phyloP scores from a whole-genome alignment of 106 monocot species.

The Platanthera guangdongensis region DNA sequence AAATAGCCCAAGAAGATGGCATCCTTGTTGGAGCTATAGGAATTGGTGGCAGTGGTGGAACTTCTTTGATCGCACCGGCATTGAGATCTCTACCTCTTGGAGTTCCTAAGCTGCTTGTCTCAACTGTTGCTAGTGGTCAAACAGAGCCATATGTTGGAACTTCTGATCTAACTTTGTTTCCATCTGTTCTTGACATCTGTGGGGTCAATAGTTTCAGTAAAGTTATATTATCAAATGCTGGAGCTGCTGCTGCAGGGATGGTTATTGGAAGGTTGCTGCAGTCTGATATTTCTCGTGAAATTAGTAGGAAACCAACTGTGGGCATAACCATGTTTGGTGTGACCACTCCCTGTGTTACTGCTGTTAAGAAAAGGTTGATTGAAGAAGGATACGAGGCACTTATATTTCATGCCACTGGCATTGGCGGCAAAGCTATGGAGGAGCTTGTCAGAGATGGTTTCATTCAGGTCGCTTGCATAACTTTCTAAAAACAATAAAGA shows the following conservation, averaged over 20 bases:
- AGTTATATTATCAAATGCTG: conserved; percentile 64
- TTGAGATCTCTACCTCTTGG: conserved; percentile 75
- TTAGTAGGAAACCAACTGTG: conserved; percentile 42
- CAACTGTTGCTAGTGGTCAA: conserved; percentile 89
- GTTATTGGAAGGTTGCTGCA: conserved; percentile 31
- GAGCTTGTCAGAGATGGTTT: conserved; percentile 79
- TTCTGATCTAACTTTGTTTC: conserved; percentile 71
- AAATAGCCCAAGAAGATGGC: conserved; percentile 28
- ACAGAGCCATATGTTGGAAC: conserved; percentile 71
- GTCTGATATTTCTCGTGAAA: conserved; percentile 19
- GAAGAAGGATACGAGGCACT: conserved; percentile 79
- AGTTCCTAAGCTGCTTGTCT: conserved; percentile 82
- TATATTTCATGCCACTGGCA: conserved; percentile 91
- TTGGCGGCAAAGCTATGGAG: conserved; percentile 94
- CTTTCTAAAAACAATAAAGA: neutral
- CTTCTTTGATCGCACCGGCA: conserved; percentile 71
- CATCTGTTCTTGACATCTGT: conserved; percentile 78
- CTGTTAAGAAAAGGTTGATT: conserved; percentile 45
- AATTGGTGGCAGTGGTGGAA: conserved; percentile 85
- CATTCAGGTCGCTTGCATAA: conserved; percentile 50
- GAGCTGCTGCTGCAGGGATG: conserved; percentile 80
- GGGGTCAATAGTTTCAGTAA: conserved; percentile 78
- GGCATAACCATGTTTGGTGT: conserved; percentile 97
- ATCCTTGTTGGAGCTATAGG: conserved; percentile 58
- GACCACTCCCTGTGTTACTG: conserved; percentile 73